Percentiles rank a stretch among this genome's conserved stretches.
Conservation (phyloP, 176 grass and related monocot species). For the Triticum dicoccoides region DNA sequence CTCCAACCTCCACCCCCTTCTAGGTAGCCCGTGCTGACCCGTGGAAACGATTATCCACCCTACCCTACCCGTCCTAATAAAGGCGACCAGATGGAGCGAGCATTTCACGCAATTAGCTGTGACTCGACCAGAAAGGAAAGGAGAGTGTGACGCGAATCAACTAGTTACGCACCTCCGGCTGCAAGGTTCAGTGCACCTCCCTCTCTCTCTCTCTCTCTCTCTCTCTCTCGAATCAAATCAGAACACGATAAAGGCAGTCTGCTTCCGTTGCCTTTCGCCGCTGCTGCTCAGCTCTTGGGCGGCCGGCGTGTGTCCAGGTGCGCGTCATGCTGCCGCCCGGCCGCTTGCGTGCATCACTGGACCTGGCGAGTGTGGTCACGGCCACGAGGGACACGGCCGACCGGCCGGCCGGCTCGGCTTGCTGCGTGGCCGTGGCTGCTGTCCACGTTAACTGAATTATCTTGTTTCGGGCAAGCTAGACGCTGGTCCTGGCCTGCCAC, state of each 20-base stretch:
- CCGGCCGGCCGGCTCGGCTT: too few species aligned
- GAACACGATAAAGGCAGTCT: neutral
- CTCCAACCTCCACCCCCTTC: neutral
- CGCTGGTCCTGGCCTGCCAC: too few species aligned
- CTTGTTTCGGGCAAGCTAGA: too few species aligned
- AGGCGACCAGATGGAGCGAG: neutral
- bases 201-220: too few species aligned
- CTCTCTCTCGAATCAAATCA: neutral
- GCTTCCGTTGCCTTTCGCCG: neutral
- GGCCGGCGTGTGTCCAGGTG: slow-evolving; percentile 1
- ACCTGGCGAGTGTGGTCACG: neutral
- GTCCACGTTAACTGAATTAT: neutral
- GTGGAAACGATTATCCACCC: neutral
- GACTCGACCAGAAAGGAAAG: neutral
- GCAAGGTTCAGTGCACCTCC: neutral
- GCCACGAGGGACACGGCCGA: neutral
- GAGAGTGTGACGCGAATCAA: neutral
- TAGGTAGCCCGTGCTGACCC: neutral
- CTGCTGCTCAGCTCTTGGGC: neutral
- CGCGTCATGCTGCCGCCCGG: neutral
- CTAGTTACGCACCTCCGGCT: neutral
- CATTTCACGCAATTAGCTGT: neutral
- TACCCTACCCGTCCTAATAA: neutral
- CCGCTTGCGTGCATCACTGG: neutral
- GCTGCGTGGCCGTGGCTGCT: neutral